These are phyloP conservation scores for Verticillium zaregamsianum DNA, from an alignment of 2,329 filamentous ascomycete genomes.

Conservation along the genomic window DNA sequence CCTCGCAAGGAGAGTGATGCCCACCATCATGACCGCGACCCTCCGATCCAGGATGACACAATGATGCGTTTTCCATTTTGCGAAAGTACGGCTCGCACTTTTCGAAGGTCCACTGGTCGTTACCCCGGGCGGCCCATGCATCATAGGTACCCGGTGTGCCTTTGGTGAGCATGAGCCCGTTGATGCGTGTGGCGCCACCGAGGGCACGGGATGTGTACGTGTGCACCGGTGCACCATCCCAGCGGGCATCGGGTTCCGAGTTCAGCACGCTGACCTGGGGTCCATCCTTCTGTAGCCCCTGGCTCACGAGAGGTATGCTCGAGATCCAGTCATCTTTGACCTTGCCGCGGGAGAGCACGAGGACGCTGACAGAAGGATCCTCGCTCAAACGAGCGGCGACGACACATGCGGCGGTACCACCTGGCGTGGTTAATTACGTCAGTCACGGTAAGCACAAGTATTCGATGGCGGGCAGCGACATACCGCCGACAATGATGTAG, in stretches of 20 bases:
- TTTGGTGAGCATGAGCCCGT: conserved; percentile 25
- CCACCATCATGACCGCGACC: conserved; percentile 21
- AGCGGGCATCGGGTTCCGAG: conserved; percentile 20
- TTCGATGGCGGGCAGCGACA: not conserved
- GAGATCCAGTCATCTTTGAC: conserved; percentile 21
- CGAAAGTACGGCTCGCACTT: conserved; percentile 27
- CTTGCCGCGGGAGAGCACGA: conserved; percentile 31
- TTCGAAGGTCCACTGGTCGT: conserved; percentile 28
- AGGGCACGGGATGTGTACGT: conserved; percentile 23
- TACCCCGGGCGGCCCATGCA: conserved; percentile 22
- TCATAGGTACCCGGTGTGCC: conserved; percentile 23
- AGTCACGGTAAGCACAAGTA: not conserved
- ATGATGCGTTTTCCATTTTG: conserved; percentile 19
- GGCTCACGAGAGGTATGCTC: conserved; percentile 25
- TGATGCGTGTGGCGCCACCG: conserved; percentile 26
- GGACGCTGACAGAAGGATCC: conserved; percentile 28
- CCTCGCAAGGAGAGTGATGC: not conserved
- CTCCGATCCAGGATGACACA: conserved; percentile 7
- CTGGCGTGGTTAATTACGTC: conserved; percentile 11
- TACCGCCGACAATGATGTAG: conserved; percentile 39
- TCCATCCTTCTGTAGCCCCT: conserved; percentile 15
- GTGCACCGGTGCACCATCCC: conserved; percentile 11
- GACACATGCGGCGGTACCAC: conserved; percentile 43
- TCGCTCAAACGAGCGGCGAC: conserved; percentile 39
- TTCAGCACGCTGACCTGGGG: conserved; percentile 20